Conservation (phyloP, 2,329 filamentous ascomycete genomes). For the Calonectria montana region DNA sequence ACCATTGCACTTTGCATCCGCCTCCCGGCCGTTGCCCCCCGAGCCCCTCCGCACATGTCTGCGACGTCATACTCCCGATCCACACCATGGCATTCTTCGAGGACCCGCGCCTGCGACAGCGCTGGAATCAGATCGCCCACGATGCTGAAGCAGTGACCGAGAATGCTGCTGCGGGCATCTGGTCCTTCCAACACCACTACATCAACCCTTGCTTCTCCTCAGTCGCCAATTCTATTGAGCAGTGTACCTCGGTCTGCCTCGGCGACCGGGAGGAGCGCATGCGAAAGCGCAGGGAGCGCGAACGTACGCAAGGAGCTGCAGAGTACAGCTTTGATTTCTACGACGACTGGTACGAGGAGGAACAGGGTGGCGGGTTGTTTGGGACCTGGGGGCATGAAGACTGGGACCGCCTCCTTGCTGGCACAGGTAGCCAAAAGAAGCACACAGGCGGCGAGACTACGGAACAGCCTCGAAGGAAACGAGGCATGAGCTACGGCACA, state of each 20-base stretch:
- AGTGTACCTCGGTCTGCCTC: constrained; percentile 77
- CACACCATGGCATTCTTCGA: constrained; percentile 70
- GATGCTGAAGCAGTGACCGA: constrained; percentile 93
- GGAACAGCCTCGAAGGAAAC: constrained; percentile 77
- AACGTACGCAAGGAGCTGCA: constrained; percentile 69
- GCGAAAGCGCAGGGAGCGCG: constrained; percentile 74
- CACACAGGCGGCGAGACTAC: constrained; percentile 50
- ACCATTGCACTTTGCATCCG: background rate
- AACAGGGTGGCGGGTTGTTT: constrained; percentile 68
- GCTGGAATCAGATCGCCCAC: constrained; percentile 91
- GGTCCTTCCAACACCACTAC: constrained; percentile 88
- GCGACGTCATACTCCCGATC: constrained; percentile 44
- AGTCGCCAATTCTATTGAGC: constrained; percentile 74
- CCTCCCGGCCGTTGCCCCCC: background rate
- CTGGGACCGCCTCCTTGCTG: constrained; percentile 83
- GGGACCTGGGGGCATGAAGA: constrained; percentile 84
- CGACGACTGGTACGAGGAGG: constrained; percentile 88
- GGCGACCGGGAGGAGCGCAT: constrained; percentile 80
- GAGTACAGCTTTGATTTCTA: constrained; percentile 97
- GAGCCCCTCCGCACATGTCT: constrained; percentile 31
- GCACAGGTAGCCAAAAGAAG: constrained; percentile 65
- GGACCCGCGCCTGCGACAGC: constrained; percentile 91
- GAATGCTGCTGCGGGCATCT: constrained; percentile 90
- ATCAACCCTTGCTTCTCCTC: constrained; percentile 82
- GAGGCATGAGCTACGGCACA: constrained; percentile 91